Base-by-base conservation (phyloP, 257 asterid genomes). In the Eucommia ulmoides region DNA sequence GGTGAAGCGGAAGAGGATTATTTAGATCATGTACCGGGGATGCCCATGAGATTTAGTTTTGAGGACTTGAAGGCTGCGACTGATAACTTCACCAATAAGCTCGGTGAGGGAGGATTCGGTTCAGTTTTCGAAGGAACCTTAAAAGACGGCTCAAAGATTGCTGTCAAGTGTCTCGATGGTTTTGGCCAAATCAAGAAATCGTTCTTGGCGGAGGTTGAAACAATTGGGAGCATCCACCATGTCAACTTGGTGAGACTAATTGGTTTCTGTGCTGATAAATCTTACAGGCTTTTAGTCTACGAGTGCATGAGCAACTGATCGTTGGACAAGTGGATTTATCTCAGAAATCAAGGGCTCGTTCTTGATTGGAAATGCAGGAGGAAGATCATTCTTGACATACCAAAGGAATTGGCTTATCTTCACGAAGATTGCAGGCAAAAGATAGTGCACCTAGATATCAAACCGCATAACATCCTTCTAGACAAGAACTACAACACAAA, bases 201-300 rank as follows among this genome's bases (percentile, higher is more conserved):
- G n/a, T 38, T 38, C 17, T 15, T 38, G n/a, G 45, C 45, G 0
- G 45, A 38, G n/a, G 45, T 38, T 38, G 45, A 38, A 19, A 38
- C 45, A 8, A 38, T 38, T 5, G 45, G 45, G 12, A 38, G 45
- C 45, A 38, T 38, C n/a, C 45, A 38, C 45, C 45, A 38, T 38
- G 45, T 38, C 45, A 38, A 38, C 45, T 38, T 38, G 45, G 45
- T 38, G 45, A 38, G 45, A 38, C 17, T 38, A 19, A 38, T 38
- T 8, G 45, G 45, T 10, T 38, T 38, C 15, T 38, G 45, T 38
- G 45, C 45, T 8, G 45, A 38, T 3, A 38, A 38, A 14, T 38
- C 45, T 0, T 15, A 38, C 45, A 38, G 8, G 15, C 15, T 38
- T 38, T 38, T 38, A 18, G n/a, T 38, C 5, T 38, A 38, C n/a